Evolutionary conservation across 345 rosid species (phyloP).

Genomic region (Angophora floribunda): DNA sequence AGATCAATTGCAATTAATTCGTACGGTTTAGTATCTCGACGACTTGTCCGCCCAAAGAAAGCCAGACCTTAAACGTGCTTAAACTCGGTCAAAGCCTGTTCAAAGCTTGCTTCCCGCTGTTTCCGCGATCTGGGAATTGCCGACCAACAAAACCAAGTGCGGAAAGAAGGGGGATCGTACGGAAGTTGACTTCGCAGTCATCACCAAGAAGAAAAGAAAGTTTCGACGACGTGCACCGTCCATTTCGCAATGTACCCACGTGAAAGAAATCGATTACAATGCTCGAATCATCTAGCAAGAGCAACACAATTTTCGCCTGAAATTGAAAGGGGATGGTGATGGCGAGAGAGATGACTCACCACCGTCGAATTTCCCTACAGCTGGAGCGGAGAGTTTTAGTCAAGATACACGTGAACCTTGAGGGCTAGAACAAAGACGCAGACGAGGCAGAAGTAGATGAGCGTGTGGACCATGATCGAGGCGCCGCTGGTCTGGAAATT

Average conservation of each 20-base stretch:
- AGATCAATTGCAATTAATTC: neutral
- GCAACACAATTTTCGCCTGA: neutral
- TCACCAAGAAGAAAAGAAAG: neutral
- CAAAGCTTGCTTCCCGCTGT: neutral
- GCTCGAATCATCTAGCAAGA: neutral
- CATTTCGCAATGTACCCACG: neutral
- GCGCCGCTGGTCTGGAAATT: conserved; percentile 45
- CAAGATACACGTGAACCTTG: conserved; percentile 32
- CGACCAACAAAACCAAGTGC: neutral
- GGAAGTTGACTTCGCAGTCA: neutral
- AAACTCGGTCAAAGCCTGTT: neutral
- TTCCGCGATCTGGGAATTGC: neutral
- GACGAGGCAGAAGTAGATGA: conserved; percentile 38
- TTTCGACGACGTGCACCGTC: neutral
- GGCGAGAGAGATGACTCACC: neutral
- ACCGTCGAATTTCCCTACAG: neutral
- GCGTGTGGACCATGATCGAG: conserved; percentile 33
- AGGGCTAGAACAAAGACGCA: conserved; percentile 37
- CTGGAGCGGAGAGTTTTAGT: neutral
- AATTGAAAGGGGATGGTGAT: neutral
- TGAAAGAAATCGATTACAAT: neutral
- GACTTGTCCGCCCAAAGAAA: neutral
- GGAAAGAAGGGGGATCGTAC: neutral
- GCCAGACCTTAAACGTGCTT: neutral
- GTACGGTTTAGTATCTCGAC: neutral